Evolutionary conservation across 2,329 filamentous ascomycete species (phyloP), one percentile per base, ranked within the genome.

Genomic region (Reticulascus tulasneorum): DNA sequence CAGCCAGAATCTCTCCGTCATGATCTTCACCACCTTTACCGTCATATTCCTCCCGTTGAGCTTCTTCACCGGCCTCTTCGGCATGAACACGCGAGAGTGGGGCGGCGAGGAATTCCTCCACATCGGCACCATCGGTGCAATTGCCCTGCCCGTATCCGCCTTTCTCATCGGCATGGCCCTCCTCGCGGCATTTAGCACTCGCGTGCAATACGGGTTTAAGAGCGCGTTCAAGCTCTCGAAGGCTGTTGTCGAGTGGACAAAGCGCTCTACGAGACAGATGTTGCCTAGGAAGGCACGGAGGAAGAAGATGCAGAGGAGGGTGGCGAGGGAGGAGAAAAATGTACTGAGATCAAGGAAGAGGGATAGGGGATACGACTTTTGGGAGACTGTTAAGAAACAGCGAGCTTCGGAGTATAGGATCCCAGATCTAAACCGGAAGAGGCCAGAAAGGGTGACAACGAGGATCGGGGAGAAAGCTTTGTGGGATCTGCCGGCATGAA

Each of bases 31-130:
- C 8, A 77, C 67, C 1, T 77, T 77, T 39, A 77, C 74, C 9
- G 73, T 82, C 38, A 77, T 82, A 15, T 82, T 80, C 56, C 58
- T 82, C 2, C 79, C 79, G 0, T 53, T 82, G 6, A 77, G 73
- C 13, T 82, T 83, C 59, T 82, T 83, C 54, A 82, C 78, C 0
- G 73, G 75, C 4, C 51, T 83, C 1, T 82, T 82, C 36, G 77
- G 79, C 35, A 82, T 82, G 69, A 82, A 83, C 47, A 77, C 75
- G 4, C 59, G 55, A 5, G 77, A 82, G 54, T 81, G 77, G 77
- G 73, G 71, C 20, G 69, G 64, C 3, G 60, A 60, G 12, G 60
- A 69, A 16, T 63, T 71, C 9, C 54, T 68, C 1, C 55, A 60
- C 4, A 55, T 77, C 7, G 46, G 43, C 11, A 58, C 60, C 4